Conservation (phyloP, 1,139 yeast species). For the Debaryomyces nepalensis region DNA sequence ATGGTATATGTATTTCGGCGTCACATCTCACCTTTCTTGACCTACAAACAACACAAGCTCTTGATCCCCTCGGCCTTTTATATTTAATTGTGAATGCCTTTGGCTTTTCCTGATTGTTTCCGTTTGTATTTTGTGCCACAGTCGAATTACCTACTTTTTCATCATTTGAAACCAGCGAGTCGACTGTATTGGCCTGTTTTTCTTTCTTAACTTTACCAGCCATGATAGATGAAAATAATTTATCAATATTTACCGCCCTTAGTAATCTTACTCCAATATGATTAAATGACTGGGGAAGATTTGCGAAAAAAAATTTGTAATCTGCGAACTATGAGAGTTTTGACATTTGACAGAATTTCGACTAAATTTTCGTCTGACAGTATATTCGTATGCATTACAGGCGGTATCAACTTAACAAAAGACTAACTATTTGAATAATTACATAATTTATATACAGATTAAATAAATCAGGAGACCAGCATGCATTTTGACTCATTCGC, state of each 20-base stretch:
- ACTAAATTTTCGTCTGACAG: not conserved
- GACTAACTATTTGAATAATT: too few relatives aligned
- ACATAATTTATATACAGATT: too few relatives aligned
- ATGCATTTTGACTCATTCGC: too few relatives aligned
- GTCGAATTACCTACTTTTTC: slow-evolving; percentile 1
- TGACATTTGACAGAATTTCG: not conserved
- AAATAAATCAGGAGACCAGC: too few relatives aligned
- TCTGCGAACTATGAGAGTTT: not conserved
- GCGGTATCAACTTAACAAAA: too few relatives aligned
- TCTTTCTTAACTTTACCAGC: slow-evolving; percentile 12
- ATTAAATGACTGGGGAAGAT: slow-evolving; percentile 3
- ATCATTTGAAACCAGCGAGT: not conserved
- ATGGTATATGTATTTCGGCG: slow-evolving; percentile 70
- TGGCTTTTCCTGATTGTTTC: slow-evolving; percentile 37
- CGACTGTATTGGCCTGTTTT: not conserved
- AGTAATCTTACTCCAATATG: slow-evolving; percentile 6
- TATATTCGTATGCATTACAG: not conserved
- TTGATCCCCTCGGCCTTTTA: slow-evolving; percentile 54
- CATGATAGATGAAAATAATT: slow-evolving; percentile 8
- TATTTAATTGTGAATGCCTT: slow-evolving; percentile 55
- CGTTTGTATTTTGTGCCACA: slow-evolving; percentile 13
- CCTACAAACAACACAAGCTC: slow-evolving; percentile 65
- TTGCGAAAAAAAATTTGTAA: not conserved
- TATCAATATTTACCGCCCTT: not conserved
- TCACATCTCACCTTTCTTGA: slow-evolving; percentile 77